Evolutionary conservation across 345 rosid genomes (phyloP).

Genomic region (Citrus medica): DNA sequence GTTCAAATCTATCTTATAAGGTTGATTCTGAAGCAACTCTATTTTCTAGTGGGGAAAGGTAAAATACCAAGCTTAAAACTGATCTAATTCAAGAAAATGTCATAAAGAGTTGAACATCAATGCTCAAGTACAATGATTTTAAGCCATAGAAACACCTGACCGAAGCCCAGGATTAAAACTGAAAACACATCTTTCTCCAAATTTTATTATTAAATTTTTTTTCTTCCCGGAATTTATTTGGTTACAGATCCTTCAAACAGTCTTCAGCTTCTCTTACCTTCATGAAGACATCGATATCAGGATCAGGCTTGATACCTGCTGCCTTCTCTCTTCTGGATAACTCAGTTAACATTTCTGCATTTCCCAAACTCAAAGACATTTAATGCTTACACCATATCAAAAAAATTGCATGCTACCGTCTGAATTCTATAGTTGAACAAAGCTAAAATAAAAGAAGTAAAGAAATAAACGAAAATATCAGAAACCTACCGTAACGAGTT

Average conservation of each 20-base stretch:
- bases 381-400: too few species aligned
- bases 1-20: not conserved
- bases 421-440: not conserved
- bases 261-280: constrained; percentile 35
- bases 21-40: not conserved
- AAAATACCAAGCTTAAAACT: too few species aligned
- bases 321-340: constrained; percentile 75
- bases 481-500: constrained; percentile 38
- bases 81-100: not conserved
- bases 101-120: not conserved
- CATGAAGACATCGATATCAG: constrained; percentile 78
- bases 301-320: constrained; percentile 78
- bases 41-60: not conserved
- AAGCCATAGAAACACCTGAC: not conserved
- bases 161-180: not conserved
- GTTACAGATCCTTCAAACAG: not conserved
- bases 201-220: not conserved
- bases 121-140: not conserved
- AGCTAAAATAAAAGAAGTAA: not conserved
- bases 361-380: not conserved
- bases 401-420: not conserved
- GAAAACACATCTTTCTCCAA: not conserved
- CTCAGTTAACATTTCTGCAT: constrained; percentile 67
- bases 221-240: not conserved
- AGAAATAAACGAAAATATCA: not conserved